Evolutionary conservation across 2,329 filamentous ascomycete species (phyloP).

Genomic region (Neonectria hederae): DNA sequence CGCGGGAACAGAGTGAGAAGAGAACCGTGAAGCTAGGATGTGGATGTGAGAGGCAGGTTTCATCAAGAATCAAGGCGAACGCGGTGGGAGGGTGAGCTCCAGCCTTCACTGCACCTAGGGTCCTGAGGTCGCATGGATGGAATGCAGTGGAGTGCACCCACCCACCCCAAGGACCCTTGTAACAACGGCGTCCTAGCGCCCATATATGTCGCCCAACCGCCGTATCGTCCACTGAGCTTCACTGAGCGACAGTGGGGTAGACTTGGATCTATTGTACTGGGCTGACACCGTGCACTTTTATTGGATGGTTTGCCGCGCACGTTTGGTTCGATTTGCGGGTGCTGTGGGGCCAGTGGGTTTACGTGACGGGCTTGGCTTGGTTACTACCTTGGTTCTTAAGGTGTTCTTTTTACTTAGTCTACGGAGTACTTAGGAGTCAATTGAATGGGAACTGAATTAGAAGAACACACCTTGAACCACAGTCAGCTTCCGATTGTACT

Average conservation of each 20-base stretch:
- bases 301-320: slow-evolving; percentile 23
- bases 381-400: not conserved
- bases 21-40: not conserved
- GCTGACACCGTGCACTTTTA: not conserved
- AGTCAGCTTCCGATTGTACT: not conserved
- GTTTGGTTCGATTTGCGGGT: not conserved
- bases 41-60: not conserved
- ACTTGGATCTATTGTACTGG: not conserved
- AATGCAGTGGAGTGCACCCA: not conserved
- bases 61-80: not conserved
- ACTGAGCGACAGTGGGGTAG: not conserved
- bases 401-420: not conserved
- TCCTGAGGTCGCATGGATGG: not conserved
- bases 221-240: not conserved
- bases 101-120: not conserved
- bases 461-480: not conserved
- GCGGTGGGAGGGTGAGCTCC: not conserved
- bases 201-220: not conserved
- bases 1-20: not conserved
- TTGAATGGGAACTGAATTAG: not conserved
- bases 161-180: not conserved
- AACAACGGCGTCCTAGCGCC: not conserved
- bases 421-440: too few relatives aligned
- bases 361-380: too few relatives aligned
- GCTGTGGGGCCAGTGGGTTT: not conserved